Evolutionary conservation across 371 early-diverging fungal genomes (phyloP).

Genomic region (Rhizoclosmatium hyalinum): DNA sequence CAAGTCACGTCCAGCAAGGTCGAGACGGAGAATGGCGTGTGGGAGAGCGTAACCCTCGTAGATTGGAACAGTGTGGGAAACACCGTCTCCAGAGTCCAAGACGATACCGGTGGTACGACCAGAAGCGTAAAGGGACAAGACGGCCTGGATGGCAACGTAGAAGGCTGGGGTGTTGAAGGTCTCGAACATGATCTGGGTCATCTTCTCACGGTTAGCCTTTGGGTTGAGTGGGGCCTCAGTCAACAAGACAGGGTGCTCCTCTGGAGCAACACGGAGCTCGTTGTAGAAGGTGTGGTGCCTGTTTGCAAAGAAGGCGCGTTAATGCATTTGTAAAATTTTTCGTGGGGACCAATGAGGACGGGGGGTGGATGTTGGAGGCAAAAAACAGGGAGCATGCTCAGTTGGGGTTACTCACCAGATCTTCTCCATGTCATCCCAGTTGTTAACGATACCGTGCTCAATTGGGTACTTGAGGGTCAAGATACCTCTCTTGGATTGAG

Average conservation of each 20-base stretch:
- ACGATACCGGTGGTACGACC: slow-evolving; percentile 99
- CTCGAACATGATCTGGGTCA: slow-evolving; percentile 99
- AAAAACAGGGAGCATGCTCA: not conserved
- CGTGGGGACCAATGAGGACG: not conserved
- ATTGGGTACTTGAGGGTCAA: slow-evolving; percentile 99
- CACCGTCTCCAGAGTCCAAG: slow-evolving; percentile 99
- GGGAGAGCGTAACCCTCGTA: slow-evolving; percentile 99
- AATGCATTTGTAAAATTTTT: too few species aligned
- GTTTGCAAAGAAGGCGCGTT: not conserved
- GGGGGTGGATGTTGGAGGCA: slow-evolving; percentile 12
- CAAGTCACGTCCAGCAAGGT: slow-evolving; percentile 96
- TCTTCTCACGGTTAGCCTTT: slow-evolving; percentile 99
- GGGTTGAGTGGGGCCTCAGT: slow-evolving; percentile 99
- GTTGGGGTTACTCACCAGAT: slow-evolving; percentile 76
- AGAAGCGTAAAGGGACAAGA: slow-evolving; percentile 96
- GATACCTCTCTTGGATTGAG: slow-evolving; percentile 99
- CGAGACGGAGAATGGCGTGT: slow-evolving; percentile 97
- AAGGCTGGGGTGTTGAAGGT: slow-evolving; percentile 99
- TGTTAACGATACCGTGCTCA: slow-evolving; percentile 99
- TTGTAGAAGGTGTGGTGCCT: slow-evolving; percentile 96
- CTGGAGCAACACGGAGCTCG: slow-evolving; percentile 86
- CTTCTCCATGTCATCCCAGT: slow-evolving; percentile 99
- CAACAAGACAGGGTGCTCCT: slow-evolving; percentile 98
- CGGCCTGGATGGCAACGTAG: slow-evolving; percentile 99
- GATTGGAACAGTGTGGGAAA: slow-evolving; percentile 99